Conservation (phyloP, 768 basidiomycete genomes). For the Dacryopinax spathularia region DNA sequence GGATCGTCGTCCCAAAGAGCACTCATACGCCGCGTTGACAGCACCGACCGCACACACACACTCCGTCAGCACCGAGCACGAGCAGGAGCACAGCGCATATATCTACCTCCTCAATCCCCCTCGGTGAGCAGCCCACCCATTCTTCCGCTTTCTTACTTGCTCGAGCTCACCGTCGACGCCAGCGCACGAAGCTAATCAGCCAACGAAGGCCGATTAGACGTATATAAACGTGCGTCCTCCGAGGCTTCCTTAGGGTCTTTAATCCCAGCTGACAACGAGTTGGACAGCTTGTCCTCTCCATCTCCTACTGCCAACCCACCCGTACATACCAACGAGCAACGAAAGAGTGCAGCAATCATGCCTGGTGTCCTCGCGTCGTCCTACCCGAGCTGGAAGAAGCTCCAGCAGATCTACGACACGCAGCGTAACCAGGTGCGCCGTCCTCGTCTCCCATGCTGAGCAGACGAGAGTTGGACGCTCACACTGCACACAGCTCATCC, state of each 20-base stretch:
- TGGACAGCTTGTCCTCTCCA: not conserved
- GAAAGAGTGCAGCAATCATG: no score
- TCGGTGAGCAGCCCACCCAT: no score
- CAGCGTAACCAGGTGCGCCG: constrained; percentile 2
- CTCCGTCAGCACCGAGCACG: no score
- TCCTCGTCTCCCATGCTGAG: not conserved
- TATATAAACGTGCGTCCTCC: not conserved
- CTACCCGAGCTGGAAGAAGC: constrained; percentile 80
- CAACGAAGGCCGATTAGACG: not conserved
- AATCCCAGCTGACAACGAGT: not conserved
- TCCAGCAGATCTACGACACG: constrained; percentile 57
- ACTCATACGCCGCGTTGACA: no score
- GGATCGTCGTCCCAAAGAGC: no score
- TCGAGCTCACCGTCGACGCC: not conserved
- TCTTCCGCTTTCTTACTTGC: not conserved
- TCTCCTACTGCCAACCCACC: not conserved
- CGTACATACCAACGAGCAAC: not conserved
- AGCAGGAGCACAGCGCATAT: no score
- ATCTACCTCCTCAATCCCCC: no score
- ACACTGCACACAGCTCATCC: constrained; percentile 54
- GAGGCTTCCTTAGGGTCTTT: not conserved
- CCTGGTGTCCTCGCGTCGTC: constrained; percentile 29
- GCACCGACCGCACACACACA: no score
- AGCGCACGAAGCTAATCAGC: not conserved
- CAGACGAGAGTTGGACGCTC: not conserved